Evolutionary conservation across 495 filamentous ascomycete species (phyloP).

Genomic region (Astrothelium macrocarpum): DNA sequence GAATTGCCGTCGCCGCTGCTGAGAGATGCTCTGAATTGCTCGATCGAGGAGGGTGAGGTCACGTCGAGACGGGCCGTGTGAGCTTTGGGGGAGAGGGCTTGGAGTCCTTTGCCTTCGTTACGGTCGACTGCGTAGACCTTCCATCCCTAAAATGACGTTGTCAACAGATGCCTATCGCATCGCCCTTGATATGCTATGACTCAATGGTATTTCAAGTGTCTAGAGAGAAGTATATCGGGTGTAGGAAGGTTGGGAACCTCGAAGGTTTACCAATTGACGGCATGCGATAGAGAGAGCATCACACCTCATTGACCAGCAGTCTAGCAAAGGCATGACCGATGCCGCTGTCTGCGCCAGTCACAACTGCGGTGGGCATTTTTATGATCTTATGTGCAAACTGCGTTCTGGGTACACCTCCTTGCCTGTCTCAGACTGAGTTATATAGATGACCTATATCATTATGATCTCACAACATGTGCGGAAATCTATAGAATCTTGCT

Average conservation of each 20-base stretch:
- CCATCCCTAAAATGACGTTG: conserved; percentile 20
- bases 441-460: neutral
- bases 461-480: neutral
- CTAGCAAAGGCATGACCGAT: conserved; percentile 28
- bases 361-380: conserved; percentile 29
- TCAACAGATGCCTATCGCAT: neutral
- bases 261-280: too few relatives aligned
- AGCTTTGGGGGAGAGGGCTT: conserved; percentile 33
- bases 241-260: conserved; percentile 19
- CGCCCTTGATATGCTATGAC: neutral
- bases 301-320: conserved; percentile 26
- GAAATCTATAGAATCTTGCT: too few relatives aligned
- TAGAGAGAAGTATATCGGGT: neutral
- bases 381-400: neutral
- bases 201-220: neutral
- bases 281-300: conserved; percentile 22
- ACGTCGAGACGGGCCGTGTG: conserved; percentile 41
- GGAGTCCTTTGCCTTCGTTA: conserved; percentile 36
- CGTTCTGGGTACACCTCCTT: neutral
- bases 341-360: conserved; percentile 30
- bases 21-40: conserved; percentile 18
- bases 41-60: conserved; percentile 22
- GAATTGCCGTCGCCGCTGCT: neutral
- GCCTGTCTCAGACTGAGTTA: neutral
- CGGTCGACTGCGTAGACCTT: conserved; percentile 30